Evolutionary conservation across 225 moss, liverwort and hornwort species (phyloP).

Genomic region (Asterella californica): DNA sequence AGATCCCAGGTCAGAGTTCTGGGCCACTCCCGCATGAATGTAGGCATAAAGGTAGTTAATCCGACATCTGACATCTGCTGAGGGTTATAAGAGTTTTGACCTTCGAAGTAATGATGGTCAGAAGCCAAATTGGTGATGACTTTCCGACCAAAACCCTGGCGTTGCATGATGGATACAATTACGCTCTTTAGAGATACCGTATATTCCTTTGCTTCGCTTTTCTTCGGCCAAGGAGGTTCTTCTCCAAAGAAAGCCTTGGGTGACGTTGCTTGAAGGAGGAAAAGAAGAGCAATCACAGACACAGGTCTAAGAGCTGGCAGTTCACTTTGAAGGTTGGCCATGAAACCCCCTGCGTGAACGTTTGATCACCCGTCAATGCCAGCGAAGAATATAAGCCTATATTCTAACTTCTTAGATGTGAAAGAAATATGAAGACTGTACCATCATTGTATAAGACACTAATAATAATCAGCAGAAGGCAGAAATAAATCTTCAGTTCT

Average conservation of each 20-base stretch:
- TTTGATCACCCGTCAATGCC: not conserved
- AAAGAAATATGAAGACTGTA: not conserved
- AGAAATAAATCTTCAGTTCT: not conserved
- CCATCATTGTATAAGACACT: not conserved
- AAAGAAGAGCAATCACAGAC: conserved; percentile 71
- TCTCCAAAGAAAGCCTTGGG: conserved; percentile 33
- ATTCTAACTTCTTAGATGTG: not conserved
- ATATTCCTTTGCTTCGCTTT: conserved; percentile 6
- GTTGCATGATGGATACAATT: conserved; percentile 49
- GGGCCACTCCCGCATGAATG: conserved; percentile 77
- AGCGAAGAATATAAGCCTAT: not conserved
- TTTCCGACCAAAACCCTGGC: conserved; percentile 55
- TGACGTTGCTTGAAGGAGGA: conserved; percentile 61
- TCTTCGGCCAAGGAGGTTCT: conserved; percentile 17
- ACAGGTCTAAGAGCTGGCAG: conserved; percentile 74
- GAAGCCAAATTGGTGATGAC: conserved; percentile 66
- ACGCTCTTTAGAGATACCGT: conserved; percentile 46
- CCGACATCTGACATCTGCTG: conserved; percentile 76
- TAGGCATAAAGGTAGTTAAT: conserved; percentile 71
- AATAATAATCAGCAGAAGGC: not conserved
- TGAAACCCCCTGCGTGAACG: conserved; percentile 49
- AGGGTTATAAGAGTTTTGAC: conserved; percentile 58
- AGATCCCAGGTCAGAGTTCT: conserved; percentile 66
- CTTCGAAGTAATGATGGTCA: conserved; percentile 79
- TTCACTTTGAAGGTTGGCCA: conserved; percentile 71